A percentile compares a stretch with the other conserved stretches of the same genome.
Evolutionary conservation across 1,139 yeast species (phyloP).

Genomic region (Lodderomyces parapsilosis): DNA sequence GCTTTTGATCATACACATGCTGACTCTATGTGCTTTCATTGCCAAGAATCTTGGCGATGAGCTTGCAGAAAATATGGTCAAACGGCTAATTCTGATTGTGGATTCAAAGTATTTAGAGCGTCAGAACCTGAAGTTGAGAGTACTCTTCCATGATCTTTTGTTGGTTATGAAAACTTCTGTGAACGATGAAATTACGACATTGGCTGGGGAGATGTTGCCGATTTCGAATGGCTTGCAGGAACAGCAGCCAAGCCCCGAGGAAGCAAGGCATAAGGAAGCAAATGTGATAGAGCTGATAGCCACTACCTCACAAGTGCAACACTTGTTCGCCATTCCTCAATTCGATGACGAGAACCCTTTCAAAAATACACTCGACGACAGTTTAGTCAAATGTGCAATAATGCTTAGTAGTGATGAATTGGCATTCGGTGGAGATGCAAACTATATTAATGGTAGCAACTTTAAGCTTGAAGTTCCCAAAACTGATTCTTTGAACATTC

Average conservation of each 20-base stretch:
- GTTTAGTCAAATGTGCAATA: conserved; percentile 24
- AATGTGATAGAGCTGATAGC: not conserved
- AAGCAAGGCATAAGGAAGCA: not conserved
- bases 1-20: conserved; percentile 60
- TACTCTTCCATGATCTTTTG: conserved; percentile 62
- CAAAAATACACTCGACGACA: conserved; percentile 20
- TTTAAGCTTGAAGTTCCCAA: conserved; percentile 23
- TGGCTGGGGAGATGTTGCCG: not conserved
- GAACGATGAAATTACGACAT: conserved; percentile 19
- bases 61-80: conserved; percentile 30
- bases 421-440: conserved; percentile 32
- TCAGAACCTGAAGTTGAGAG: conserved; percentile 50
- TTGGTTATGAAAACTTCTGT: conserved; percentile 50
- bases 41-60: conserved; percentile 32
- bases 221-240: no score
- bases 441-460: conserved; percentile 28
- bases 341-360: conserved; percentile 29
- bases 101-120: conserved; percentile 38
- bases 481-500: conserved; percentile 17
- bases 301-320: conserved; percentile 14
- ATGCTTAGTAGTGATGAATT: conserved; percentile 38
- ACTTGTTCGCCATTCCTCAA: conserved; percentile 37
- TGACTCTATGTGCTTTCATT: conserved; percentile 32
- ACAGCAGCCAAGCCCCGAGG: not conserved
- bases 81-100: conserved; percentile 47